Conservation (phyloP, 2,329 filamentous ascomycete genomes). For the Diaporthe sp. region DNA sequence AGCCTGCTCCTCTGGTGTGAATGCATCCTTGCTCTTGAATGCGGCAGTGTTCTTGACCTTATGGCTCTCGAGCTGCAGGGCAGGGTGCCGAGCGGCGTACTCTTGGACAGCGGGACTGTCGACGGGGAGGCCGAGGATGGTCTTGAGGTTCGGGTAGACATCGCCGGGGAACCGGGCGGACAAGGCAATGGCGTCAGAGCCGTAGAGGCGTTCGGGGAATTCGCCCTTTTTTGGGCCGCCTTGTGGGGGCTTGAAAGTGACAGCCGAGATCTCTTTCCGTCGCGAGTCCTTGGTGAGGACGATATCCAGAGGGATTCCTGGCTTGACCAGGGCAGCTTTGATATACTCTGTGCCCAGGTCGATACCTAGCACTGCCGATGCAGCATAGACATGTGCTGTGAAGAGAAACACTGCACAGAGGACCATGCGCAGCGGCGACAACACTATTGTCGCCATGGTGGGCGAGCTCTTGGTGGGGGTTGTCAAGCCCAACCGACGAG, state of each 20-base stretch:
- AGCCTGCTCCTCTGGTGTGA: constrained; percentile 71
- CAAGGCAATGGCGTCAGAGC: constrained; percentile 90
- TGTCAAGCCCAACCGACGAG: constrained; percentile 30
- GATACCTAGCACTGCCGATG: constrained; percentile 86
- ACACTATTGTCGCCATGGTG: constrained; percentile 55
- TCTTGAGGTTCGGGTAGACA: constrained; percentile 95
- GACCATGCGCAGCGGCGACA: constrained; percentile 54
- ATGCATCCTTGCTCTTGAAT: constrained; percentile 83
- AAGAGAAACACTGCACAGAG: constrained; percentile 59
- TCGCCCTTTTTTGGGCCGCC: constrained; percentile 72
- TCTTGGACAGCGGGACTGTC: constrained; percentile 74
- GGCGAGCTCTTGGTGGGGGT: constrained; percentile 43
- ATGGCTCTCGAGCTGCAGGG: constrained; percentile 76
- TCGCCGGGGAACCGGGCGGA: constrained; percentile 91
- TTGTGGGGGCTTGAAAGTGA: constrained; percentile 92
- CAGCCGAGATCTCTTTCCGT: constrained; percentile 91
- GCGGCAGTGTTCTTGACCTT: constrained; percentile 77
- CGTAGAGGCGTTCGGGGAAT: constrained; percentile 92
- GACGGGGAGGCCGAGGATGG: constrained; percentile 82
- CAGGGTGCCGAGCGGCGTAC: constrained; percentile 84
- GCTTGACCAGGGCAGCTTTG: constrained; percentile 96
- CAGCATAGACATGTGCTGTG: constrained; percentile 64
- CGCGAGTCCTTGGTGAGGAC: constrained; percentile 98
- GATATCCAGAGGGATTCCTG: constrained; percentile 96
- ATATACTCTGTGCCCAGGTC: constrained; percentile 97